A percentile compares a stretch with the other conserved stretches of the same genome.
phyloP scores from a whole-genome alignment of 225 moss, liverwort and hornwort genomes.

The Straminergon stramineum region DNA sequence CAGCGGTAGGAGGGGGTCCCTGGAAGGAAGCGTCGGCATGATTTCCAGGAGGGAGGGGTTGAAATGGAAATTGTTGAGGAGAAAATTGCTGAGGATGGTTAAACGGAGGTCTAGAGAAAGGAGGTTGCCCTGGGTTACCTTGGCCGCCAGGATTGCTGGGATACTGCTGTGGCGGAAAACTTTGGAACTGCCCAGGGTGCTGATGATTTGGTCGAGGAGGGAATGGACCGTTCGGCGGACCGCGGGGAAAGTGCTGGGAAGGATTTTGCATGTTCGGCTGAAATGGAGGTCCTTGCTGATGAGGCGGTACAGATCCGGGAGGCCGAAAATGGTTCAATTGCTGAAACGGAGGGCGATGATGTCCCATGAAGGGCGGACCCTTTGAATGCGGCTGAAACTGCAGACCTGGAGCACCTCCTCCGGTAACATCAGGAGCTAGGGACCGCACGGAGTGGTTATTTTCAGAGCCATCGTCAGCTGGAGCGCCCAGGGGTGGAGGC shows the following conservation, averaged over 20 bases:
- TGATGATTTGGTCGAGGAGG: constrained; percentile 41
- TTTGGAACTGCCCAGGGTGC: constrained; percentile 37
- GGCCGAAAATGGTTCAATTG: constrained; percentile 48
- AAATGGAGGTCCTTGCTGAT: constrained; percentile 36
- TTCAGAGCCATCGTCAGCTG: constrained; percentile 33
- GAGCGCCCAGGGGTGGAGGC: constrained; percentile 24
- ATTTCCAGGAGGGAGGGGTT: constrained; percentile 28
- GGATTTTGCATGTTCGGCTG: constrained; percentile 30
- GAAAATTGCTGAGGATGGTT: constrained; percentile 44
- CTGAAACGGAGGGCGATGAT: constrained; percentile 41
- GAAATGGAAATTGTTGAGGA: constrained; percentile 39
- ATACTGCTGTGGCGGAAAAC: constrained; percentile 35
- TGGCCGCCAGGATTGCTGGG: constrained; percentile 17
- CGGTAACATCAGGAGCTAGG: constrained; percentile 23
- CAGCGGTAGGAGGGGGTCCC: constrained; percentile 16
- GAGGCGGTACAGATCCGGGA: constrained; percentile 17
- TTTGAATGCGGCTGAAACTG: constrained; percentile 36
- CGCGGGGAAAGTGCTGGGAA: constrained; percentile 34
- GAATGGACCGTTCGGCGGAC: constrained; percentile 23
- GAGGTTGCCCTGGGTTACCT: constrained; percentile 34
- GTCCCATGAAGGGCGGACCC: constrained; percentile 34
- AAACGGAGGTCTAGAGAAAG: constrained; percentile 45
- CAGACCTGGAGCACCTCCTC: constrained; percentile 20
- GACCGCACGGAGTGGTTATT: constrained; percentile 22
- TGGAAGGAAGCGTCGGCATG: constrained; percentile 31